Conservation (phyloP, 1,139 yeast genomes). For the Pichia norvegensis region DNA sequence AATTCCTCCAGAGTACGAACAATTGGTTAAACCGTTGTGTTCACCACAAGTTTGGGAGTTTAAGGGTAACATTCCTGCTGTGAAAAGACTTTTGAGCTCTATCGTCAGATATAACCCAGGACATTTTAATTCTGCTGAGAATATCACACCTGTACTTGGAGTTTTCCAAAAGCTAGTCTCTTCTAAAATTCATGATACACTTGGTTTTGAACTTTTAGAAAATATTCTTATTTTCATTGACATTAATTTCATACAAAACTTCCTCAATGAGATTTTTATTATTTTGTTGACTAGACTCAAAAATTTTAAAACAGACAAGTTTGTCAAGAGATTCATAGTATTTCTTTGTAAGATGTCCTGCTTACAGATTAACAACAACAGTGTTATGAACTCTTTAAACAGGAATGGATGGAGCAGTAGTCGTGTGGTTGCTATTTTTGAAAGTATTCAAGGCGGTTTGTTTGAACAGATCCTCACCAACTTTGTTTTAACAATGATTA, state of each 20-base stretch:
- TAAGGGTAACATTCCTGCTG: constrained; percentile 88
- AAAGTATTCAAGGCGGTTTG: constrained; percentile 49
- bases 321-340: constrained; percentile 60
- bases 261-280: constrained; percentile 63
- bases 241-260: constrained; percentile 42
- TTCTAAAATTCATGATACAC: constrained; percentile 68
- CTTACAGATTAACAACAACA: constrained; percentile 24
- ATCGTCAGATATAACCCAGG: constrained; percentile 58
- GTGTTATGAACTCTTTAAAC: constrained; percentile 11
- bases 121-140: constrained; percentile 37
- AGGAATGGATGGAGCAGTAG: constrained; percentile 35
- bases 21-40: constrained; percentile 70
- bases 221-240: constrained; percentile 56
- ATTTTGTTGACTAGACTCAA: constrained; percentile 75
- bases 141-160: constrained; percentile 76
- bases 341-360: constrained; percentile 50
- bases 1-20: constrained; percentile 59
- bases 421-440: constrained; percentile 50
- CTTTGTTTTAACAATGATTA: constrained; percentile 62
- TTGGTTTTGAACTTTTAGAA: constrained; percentile 81
- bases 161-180: constrained; percentile 93
- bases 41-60: constrained; percentile 91
- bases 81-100: constrained; percentile 69
- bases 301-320: constrained; percentile 74
- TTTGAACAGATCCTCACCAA: constrained; percentile 31